Conservation (phyloP, 2,329 filamentous ascomycete species). For the Trichoderma semiorbis region DNA sequence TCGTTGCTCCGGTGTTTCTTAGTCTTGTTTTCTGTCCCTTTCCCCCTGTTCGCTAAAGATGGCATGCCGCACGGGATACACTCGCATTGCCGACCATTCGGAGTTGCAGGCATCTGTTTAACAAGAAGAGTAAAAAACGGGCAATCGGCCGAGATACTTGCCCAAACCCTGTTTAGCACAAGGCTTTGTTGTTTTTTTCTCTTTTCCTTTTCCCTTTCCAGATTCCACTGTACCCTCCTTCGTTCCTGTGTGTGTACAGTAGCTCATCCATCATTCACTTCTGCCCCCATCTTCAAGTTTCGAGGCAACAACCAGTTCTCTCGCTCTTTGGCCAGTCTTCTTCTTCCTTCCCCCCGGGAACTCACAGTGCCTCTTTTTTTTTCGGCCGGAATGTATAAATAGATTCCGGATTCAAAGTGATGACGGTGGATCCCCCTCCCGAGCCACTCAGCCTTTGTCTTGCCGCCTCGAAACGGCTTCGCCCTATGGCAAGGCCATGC, state of each 20-base stretch:
- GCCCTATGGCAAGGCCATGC: neutral
- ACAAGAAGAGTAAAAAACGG: neutral
- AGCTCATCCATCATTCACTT: neutral
- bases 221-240: neutral
- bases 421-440: neutral
- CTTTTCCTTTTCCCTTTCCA: neutral
- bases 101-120: neutral
- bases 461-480: neutral
- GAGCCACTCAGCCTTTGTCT: slow-evolving; percentile 1
- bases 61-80: neutral
- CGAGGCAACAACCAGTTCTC: neutral
- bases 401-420: slow-evolving; percentile 6
- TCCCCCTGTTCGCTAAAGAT: neutral
- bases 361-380: neutral
- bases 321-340: neutral
- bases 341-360: neutral
- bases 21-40: neutral
- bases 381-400: slow-evolving; percentile 7
- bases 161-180: neutral
- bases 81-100: neutral
- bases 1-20: neutral
- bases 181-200: neutral
- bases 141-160: neutral
- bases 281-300: neutral
- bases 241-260: neutral